These are phyloP conservation scores for Orobanche coerulescens DNA, from an alignment of 257 asterid genomes.

Conservation along the genomic window DNA sequence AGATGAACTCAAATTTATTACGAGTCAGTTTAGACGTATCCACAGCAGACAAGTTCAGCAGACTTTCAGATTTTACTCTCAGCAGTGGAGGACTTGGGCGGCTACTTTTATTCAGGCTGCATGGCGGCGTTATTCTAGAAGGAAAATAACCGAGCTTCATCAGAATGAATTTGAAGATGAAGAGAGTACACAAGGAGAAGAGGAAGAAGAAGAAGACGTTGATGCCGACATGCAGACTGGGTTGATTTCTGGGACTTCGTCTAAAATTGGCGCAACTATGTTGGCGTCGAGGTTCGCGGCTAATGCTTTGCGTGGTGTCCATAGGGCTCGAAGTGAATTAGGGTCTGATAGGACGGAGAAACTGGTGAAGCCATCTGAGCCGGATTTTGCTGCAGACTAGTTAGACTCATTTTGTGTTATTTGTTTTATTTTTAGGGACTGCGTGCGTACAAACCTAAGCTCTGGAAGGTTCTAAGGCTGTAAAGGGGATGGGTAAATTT, in stretches of 20 bases:
- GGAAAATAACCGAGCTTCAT: conserved; percentile 53
- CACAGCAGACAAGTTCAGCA: conserved; percentile 97
- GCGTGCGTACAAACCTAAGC: too few relatives aligned
- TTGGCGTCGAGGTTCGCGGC: conserved; percentile 69
- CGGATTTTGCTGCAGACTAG: conserved; percentile 39
- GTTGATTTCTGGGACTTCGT: conserved; percentile 24
- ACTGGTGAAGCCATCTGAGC: conserved; percentile 53
- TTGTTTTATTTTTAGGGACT: too few relatives aligned
- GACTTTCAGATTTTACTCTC: conserved; percentile 87
- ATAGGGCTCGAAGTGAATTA: conserved; percentile 33
- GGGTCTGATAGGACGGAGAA: conserved; percentile 23
- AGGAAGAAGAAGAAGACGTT: conserved; percentile 20
- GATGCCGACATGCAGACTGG: conserved; percentile 31
- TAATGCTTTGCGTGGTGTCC: conserved; percentile 66
- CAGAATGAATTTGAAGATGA: conserved; percentile 37
- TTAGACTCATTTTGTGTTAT: not conserved
- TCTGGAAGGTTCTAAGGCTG: too few relatives aligned
- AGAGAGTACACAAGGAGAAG: conserved; percentile 9
- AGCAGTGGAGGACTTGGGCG: conserved; percentile 99
- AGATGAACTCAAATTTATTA: conserved; percentile 77
- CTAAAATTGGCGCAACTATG: conserved; percentile 47
- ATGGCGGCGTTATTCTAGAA: conserved; percentile 69
- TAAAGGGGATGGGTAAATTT: too few relatives aligned
- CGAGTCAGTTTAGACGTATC: conserved; percentile 82
- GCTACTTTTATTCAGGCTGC: conserved; percentile 93